A percentile compares a stretch with the other conserved stretches of the same genome.
These are phyloP conservation scores for Pseudogymnoascus sp. DNA, from an alignment of 2,329 filamentous ascomycete genomes.

Conservation along the genomic window DNA sequence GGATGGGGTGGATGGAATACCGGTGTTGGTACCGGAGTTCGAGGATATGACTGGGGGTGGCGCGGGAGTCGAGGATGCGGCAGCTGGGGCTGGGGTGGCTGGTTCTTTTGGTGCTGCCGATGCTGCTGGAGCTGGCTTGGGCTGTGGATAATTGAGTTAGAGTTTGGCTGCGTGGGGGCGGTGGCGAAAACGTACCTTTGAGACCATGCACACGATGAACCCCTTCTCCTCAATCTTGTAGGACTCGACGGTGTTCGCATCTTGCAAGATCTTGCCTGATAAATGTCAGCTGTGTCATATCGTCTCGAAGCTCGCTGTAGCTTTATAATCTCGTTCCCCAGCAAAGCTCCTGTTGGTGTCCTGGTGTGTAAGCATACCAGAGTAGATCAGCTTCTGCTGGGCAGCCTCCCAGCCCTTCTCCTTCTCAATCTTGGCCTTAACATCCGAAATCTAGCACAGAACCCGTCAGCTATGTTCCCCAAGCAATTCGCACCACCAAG, in stretches of 20 bases:
- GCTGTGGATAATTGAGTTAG: slow-evolving; percentile 41
- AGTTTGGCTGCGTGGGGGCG: not conserved
- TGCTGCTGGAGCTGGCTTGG: slow-evolving; percentile 54
- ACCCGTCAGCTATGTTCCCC: slow-evolving; percentile 10
- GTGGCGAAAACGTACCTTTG: slow-evolving; percentile 60
- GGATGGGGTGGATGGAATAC: slow-evolving; percentile 42
- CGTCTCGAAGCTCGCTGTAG: not conserved
- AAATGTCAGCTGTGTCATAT: not conserved
- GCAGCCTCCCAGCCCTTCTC: slow-evolving; percentile 94
- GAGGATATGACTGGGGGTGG: slow-evolving; percentile 52
- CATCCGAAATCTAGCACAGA: slow-evolving; percentile 63
- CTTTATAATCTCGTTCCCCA: slow-evolving; percentile 21
- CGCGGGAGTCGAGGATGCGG: slow-evolving; percentile 47
- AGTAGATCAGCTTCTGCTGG: slow-evolving; percentile 95
- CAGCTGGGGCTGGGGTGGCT: slow-evolving; percentile 56
- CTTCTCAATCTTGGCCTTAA: slow-evolving; percentile 86
- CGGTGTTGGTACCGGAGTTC: slow-evolving; percentile 41
- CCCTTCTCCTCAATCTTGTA: slow-evolving; percentile 99
- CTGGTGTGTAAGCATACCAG: slow-evolving; percentile 52
- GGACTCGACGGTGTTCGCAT: slow-evolving; percentile 91
- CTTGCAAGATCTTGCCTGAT: slow-evolving; percentile 92
- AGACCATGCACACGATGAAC: slow-evolving; percentile 97
- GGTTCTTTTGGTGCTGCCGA: slow-evolving; percentile 50
- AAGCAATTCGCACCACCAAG: not conserved
- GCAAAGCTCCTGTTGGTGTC: slow-evolving; percentile 12